Evolutionary conservation across 1,284 basidiomycete species (phyloP).

Genomic region (Abortiporus biennis): DNA sequence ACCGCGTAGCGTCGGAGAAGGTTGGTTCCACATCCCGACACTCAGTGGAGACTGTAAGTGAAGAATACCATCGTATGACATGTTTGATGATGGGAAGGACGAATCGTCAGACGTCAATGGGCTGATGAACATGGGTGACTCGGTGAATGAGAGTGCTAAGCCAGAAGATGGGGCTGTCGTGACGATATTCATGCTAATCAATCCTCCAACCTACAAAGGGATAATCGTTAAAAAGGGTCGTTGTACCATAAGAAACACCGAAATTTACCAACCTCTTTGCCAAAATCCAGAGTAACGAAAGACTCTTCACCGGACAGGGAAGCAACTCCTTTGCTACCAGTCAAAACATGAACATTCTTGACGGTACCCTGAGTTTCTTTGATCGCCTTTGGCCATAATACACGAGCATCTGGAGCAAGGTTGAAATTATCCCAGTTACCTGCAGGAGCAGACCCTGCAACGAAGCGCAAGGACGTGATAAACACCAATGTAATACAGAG

Average conservation of each 20-base stretch:
- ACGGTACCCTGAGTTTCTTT: slow-evolving; percentile 28
- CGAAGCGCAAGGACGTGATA: too few species aligned
- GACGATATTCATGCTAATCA: slow-evolving; percentile 33
- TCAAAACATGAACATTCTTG: slow-evolving; percentile 24
- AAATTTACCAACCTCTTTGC: slow-evolving; percentile 30
- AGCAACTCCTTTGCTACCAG: slow-evolving; percentile 20
- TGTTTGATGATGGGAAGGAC: slow-evolving; percentile 25
- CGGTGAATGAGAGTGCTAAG: slow-evolving; percentile 41
- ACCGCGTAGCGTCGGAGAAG: slow-evolving; percentile 37
- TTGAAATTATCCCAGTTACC: slow-evolving; percentile 46
- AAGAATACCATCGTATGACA: slow-evolving; percentile 42
- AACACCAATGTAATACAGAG: too few species aligned
- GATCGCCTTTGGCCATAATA: slow-evolving; percentile 30
- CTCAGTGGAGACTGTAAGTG: slow-evolving; percentile 30
- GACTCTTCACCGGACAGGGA: slow-evolving; percentile 32
- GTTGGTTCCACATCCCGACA: slow-evolving; percentile 43
- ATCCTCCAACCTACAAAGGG: slow-evolving; percentile 37
- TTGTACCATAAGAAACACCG: background rate
- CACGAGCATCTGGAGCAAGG: slow-evolving; percentile 34
- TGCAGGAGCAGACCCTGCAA: slow-evolving; percentile 27
- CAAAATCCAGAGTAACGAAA: slow-evolving; percentile 41
- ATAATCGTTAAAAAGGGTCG: background rate
- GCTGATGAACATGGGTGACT: slow-evolving; percentile 41
- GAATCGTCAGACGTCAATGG: slow-evolving; percentile 40
- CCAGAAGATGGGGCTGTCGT: slow-evolving; percentile 24